Evolutionary conservation across 1,284 basidiomycete species (phyloP), one percentile per base, ranked within the genome.

Genomic region (Rhizopogon parksii): DNA sequence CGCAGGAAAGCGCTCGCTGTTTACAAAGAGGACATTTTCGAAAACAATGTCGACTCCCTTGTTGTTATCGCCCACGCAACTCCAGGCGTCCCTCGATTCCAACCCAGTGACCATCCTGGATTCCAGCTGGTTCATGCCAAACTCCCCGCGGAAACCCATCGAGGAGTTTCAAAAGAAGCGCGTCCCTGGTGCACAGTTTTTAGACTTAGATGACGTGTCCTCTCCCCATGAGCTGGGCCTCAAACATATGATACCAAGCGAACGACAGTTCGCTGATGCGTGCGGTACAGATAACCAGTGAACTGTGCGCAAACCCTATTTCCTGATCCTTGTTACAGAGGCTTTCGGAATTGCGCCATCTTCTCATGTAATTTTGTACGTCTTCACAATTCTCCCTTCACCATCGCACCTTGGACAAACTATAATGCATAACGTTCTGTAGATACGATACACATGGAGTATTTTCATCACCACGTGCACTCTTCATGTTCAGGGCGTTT

Each of bases 231-330:
- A 83, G 61, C 74, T 93, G 4, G 87, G 86, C 11, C 73, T 98
- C 15, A 88, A 88, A 60, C 95, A 98, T 70, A 98, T 98, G 94
- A 85, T 98, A 79, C 95, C 95, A 3, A 70, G 75, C 15, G 73
- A 72, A 27, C 73, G 78, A 37, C 69, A 73, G n/a, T 98, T 98
- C 68, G 84, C 85, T 14, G 71, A 79, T 51, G 85, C 90, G 7
- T 92, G 88, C 61, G 82, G 91, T 92, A 70, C 11, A 34, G 36
- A 30, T 39, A 51, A 34, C 39, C 17, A 17, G 21, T 8, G 24
- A 38, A 24, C 52, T 15, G n/a, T 21, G 11, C 32, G 11, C 9
- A 32, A 40, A 46, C 2, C 9, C 27, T 40, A 42, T 47, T 30
- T 25, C 49, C 45, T 52, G 27, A 37, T 50, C 24, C 37, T 54